Evolutionary conservation across 1,284 basidiomycete genomes (phyloP).

Genomic region (Somion occarium): DNA sequence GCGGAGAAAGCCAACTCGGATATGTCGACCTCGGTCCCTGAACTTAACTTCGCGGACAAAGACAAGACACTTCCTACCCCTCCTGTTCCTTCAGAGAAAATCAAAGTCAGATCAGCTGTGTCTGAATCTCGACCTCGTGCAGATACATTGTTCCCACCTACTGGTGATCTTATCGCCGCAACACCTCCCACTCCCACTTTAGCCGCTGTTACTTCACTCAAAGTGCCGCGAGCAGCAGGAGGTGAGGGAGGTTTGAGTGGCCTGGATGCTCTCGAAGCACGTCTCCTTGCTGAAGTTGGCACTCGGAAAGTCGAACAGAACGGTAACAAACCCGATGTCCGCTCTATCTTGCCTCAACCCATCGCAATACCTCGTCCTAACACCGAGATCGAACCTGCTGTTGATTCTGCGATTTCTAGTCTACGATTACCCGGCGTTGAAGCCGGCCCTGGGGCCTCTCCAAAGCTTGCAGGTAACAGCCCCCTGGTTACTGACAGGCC

Average conservation of each 20-base stretch:
- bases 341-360: slow-evolving; percentile 35
- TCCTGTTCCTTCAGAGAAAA: slow-evolving; percentile 43
- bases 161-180: slow-evolving; percentile 2
- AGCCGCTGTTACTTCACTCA: slow-evolving; percentile 40
- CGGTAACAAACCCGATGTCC: slow-evolving; percentile 37
- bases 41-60: slow-evolving; percentile 15
- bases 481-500: slow-evolving; percentile 16
- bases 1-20: slow-evolving; percentile 28
- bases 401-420: slow-evolving; percentile 73
- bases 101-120: slow-evolving; percentile 13
- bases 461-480: too few relatives aligned
- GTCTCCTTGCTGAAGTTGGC: slow-evolving; percentile 61
- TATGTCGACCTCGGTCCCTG: slow-evolving; percentile 14
- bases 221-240: slow-evolving; percentile 25
- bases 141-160: slow-evolving; percentile 28
- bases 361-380: slow-evolving; percentile 36
- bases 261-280: slow-evolving; percentile 58
- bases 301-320: slow-evolving; percentile 44
- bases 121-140: slow-evolving; percentile 23
- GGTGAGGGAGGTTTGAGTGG: slow-evolving; percentile 32
- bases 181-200: slow-evolving; percentile 51
- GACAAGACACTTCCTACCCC: slow-evolving; percentile 61
- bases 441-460: neutral
- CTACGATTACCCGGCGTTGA: slow-evolving; percentile 54
- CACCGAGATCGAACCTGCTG: slow-evolving; percentile 30